These are phyloP conservation scores for Penicillium nordicum DNA, from an alignment of 2,329 filamentous ascomycete genomes.

Conservation along the genomic window DNA sequence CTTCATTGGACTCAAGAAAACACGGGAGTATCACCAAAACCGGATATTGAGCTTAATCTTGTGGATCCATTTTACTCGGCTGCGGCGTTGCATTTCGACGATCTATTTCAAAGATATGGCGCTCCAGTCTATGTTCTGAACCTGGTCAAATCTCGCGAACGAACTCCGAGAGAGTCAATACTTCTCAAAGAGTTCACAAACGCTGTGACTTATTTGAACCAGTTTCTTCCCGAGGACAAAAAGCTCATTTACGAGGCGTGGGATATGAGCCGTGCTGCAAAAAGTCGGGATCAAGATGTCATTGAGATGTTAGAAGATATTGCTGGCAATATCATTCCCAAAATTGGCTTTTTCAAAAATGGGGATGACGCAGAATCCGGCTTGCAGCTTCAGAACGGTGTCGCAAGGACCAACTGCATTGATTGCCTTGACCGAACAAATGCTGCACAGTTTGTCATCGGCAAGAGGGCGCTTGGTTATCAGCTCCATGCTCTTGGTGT, in stretches of 20 bases:
- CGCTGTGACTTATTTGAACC: slow-evolving; percentile 87
- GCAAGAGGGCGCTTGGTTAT: slow-evolving; percentile 85
- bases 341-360: slow-evolving; percentile 93
- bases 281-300: slow-evolving; percentile 87
- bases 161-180: slow-evolving; percentile 87
- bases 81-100: slow-evolving; percentile 90
- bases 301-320: slow-evolving; percentile 88
- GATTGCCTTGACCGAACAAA: slow-evolving; percentile 97
- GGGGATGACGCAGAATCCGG: slow-evolving; percentile 67
- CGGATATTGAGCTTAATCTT: slow-evolving; percentile 92
- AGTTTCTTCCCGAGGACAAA: slow-evolving; percentile 78
- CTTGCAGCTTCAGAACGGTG: slow-evolving; percentile 77
- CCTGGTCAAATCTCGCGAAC: slow-evolving; percentile 82
- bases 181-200: slow-evolving; percentile 81
- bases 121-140: slow-evolving; percentile 89
- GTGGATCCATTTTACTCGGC: slow-evolving; percentile 94
- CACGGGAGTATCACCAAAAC: slow-evolving; percentile 91
- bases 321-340: slow-evolving; percentile 77
- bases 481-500: slow-evolving; percentile 91
- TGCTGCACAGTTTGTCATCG: slow-evolving; percentile 95
- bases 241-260: slow-evolving; percentile 93
- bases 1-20: slow-evolving; percentile 97
- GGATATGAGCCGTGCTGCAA: slow-evolving; percentile 96
- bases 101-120: slow-evolving; percentile 89
- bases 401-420: slow-evolving; percentile 95